These are phyloP conservation scores for Scheffersomyces amazonensis DNA, from an alignment of 805 yeast species.

Conservation along the genomic window DNA sequence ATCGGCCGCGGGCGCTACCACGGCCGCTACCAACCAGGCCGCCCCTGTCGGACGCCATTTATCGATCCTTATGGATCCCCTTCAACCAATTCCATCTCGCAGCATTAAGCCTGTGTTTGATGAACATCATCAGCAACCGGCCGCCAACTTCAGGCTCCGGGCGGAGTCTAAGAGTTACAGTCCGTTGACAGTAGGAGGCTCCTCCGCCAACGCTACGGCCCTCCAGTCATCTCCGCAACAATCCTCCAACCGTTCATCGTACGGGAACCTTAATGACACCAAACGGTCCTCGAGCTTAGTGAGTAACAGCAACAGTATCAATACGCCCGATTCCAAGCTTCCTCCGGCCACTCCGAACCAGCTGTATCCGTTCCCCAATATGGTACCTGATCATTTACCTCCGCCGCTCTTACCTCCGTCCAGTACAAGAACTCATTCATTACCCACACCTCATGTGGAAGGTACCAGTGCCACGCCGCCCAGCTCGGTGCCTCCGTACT, in stretches of 20 bases:
- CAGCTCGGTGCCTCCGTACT: constrained; percentile 4
- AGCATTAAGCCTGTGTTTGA: constrained; percentile 7
- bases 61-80: constrained; percentile 37
- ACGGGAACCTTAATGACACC: neutral
- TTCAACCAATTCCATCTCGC: constrained; percentile 27
- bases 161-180: constrained; percentile 13
- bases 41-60: constrained; percentile 38
- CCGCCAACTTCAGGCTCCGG: constrained; percentile 7
- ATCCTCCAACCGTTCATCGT: neutral
- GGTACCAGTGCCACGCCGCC: neutral
- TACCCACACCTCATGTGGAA: constrained; percentile 16
- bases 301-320: neutral
- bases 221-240: neutral
- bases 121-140: constrained; percentile 6
- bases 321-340: neutral
- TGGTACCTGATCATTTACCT: constrained; percentile 4
- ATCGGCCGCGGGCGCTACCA: constrained; percentile 14
- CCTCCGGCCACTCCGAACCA: neutral
- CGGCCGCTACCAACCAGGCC: constrained; percentile 10
- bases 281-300: neutral
- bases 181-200: constrained; percentile 14
- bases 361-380: constrained; percentile 16
- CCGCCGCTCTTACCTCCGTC: neutral
- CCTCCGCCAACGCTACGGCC: constrained; percentile 1
- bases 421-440: constrained; percentile 17